These are phyloP conservation scores for Carex littledalei DNA, from an alignment of 176 grass and related monocot genomes.

Conservation along the genomic window DNA sequence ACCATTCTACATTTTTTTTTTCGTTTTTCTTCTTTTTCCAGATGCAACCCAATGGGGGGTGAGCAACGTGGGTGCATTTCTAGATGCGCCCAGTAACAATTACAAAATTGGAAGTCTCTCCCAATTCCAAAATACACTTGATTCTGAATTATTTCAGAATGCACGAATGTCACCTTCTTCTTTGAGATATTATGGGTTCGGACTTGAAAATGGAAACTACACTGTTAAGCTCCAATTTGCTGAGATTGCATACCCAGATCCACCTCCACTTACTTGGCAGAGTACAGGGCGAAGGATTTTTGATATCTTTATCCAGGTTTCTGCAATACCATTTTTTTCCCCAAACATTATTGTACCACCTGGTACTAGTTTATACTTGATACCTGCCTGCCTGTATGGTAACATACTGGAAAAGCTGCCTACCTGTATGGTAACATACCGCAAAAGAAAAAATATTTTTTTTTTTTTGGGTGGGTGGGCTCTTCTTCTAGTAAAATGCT, in stretches of 20 bases:
- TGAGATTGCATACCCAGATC: slow-evolving; percentile 40
- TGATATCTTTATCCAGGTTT: slow-evolving; percentile 82
- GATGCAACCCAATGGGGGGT: slow-evolving; percentile 53
- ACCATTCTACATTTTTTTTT: background rate
- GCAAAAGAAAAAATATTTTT: background rate
- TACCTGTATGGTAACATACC: background rate
- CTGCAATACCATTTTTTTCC: background rate
- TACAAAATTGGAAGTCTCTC: slow-evolving; percentile 50
- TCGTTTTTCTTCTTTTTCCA: background rate
- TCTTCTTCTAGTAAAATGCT: background rate
- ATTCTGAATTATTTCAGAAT: slow-evolving; percentile 64
- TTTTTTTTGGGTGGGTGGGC: background rate
- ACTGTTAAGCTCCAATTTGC: slow-evolving; percentile 77
- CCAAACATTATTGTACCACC: background rate
- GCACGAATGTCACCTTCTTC: slow-evolving; percentile 80
- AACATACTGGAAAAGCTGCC: background rate
- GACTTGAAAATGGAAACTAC: slow-evolving; percentile 92
- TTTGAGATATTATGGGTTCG: slow-evolving; percentile 79
- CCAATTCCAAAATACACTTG: slow-evolving; percentile 58
- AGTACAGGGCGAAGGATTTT: slow-evolving; percentile 67
- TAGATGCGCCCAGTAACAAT: slow-evolving; percentile 10
- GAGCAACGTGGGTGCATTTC: slow-evolving; percentile 52
- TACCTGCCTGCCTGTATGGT: background rate
- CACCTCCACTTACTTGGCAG: slow-evolving; percentile 18
- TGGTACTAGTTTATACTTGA: background rate